Evolutionary conservation across 345 rosid species (phyloP), one percentile per base, ranked within the genome.

Genomic region (Kandelia obovata): DNA sequence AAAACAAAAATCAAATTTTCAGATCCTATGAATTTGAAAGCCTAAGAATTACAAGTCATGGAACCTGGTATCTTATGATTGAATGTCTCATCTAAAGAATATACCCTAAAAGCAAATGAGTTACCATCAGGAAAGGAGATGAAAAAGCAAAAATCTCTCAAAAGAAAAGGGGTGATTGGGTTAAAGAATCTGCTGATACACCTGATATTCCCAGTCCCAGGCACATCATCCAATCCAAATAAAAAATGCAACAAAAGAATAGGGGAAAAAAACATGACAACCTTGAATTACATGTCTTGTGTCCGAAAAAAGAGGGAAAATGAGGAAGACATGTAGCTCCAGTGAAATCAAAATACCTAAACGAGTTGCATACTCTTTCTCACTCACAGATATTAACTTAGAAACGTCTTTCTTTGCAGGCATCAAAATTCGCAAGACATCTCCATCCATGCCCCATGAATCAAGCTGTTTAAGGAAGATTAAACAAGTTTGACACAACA

Each of bases 371-470:
- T 78, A 77, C 58, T 82, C 70, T 80, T 88, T 77, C 76, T 82
- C 86, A 52, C 91, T 79, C 13, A 61, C 60, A 49, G 81, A 76
- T 70, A 85, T 72, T 72, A 89, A 63, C 62, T 70, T 58, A 65
- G 79, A 75, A 34, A 84, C 75, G 71, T 80, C 84, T 58, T 39
- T 58, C 61, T 84, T 87, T 62, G 88, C 74, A 71, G 97, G 97
- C 73, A 89, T 35, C 46, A 32, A 61, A 62, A 93, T 84, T 68
- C 86, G 83, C 71, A 93, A 35, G 46, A 61, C 66, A 35, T 89
- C 92, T 75, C 98, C 98, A 83, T 93, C 98, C 78, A 74, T 82
- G 72, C 97, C 96, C 93, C 91, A 87, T 43, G 82, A 73, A 73
- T 86, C 87, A 75, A 89, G 80, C 98, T 93, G 88, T 65, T 66